Evolutionary conservation across 2,329 filamentous ascomycete genomes (phyloP).

Genomic region (Aulographum hederae): DNA sequence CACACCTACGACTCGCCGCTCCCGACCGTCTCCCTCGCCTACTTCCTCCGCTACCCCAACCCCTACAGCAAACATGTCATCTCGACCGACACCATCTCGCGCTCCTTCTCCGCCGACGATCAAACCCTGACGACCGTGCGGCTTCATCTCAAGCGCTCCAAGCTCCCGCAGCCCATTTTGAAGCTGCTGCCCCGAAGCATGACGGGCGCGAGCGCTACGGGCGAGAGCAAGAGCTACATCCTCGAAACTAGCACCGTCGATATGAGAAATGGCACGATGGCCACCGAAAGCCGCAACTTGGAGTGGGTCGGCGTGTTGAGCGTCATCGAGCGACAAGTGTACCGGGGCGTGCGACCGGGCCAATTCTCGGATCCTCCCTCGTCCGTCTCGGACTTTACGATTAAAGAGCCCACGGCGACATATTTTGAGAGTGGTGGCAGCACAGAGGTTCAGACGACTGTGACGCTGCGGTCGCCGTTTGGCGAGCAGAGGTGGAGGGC

Average conservation of each 20-base stretch:
- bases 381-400: too few relatives aligned
- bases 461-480: conserved; percentile 53
- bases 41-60: conserved; percentile 79
- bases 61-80: conserved; percentile 69
- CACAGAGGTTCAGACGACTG: conserved; percentile 56
- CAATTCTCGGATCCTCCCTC: conserved; percentile 15
- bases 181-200: conserved; percentile 55
- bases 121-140: conserved; percentile 62
- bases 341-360: conserved; percentile 11
- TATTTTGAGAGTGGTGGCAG: conserved; percentile 12
- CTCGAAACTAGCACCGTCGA: conserved; percentile 67
- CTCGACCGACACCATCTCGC: conserved; percentile 66
- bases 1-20: conserved; percentile 68
- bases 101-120: conserved; percentile 51
- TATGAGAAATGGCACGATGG: conserved; percentile 66
- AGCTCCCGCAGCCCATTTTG: conserved; percentile 54
- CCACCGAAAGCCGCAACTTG: conserved; percentile 61
- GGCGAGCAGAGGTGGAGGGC: conserved; percentile 45
- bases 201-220: conserved; percentile 38
- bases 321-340: conserved; percentile 59
- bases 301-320: conserved; percentile 68
- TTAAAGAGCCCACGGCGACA: conserved; percentile 9
- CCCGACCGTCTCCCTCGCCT: conserved; percentile 70
- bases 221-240: conserved; percentile 59
- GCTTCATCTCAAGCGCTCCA: conserved; percentile 66